Evolutionary conservation across 2,329 filamentous ascomycete species (phyloP).

Genomic region (Colletotrichum spaethianum): DNA sequence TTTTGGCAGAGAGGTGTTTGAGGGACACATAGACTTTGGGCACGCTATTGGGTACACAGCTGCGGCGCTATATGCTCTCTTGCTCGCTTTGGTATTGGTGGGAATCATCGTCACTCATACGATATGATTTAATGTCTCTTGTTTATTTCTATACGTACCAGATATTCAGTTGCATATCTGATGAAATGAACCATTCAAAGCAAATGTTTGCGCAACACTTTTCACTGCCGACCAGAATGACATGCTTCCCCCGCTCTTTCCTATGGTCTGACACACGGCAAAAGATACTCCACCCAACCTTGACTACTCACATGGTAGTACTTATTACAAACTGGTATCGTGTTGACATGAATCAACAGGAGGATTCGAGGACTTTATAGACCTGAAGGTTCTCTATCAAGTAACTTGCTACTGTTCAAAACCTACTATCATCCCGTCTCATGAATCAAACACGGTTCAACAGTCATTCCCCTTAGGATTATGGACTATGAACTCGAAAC

Average conservation of each 20-base stretch:
- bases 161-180: too few relatives aligned
- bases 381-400: background rate
- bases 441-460: background rate
- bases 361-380: background rate
- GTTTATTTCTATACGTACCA: background rate
- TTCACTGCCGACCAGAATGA: too few relatives aligned
- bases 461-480: background rate
- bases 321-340: too few relatives aligned
- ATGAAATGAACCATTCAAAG: background rate
- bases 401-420: background rate
- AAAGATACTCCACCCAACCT: background rate
- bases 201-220: background rate
- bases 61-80: background rate
- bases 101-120: conserved; percentile 1
- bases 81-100: background rate
- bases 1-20: background rate
- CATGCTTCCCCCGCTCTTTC: too few relatives aligned
- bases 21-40: conserved; percentile 3
- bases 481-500: background rate
- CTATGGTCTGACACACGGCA: background rate
- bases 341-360: background rate
- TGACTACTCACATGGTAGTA: too few relatives aligned
- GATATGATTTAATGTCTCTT: conserved; percentile 5
- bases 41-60: background rate
- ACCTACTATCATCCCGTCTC: background rate